A percentile compares a stretch with the other conserved stretches of the same genome.
phyloP scores from a whole-genome alignment of 352 stramenopile genomes.

The Phytophthora uliginosa region DNA sequence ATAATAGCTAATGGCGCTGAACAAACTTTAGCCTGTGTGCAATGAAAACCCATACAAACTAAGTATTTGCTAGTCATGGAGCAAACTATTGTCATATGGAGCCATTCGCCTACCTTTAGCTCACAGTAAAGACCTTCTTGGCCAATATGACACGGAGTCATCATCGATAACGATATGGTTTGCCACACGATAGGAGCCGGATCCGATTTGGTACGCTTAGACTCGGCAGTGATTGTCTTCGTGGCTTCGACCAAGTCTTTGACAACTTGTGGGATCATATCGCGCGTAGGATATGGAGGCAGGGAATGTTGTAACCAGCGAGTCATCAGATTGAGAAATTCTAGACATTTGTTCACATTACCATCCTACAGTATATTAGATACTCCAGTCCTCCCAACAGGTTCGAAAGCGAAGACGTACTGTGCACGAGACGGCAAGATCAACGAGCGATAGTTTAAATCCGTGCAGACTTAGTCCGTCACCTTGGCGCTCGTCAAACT shows the following conservation, averaged over 20 bases:
- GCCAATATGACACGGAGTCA: conserved; percentile 47
- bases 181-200: conserved; percentile 34
- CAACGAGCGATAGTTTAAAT: conserved; percentile 59
- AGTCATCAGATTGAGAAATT: conserved; percentile 58
- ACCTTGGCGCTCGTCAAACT: conserved; percentile 54
- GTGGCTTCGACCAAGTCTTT: conserved; percentile 10
- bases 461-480: conserved; percentile 56
- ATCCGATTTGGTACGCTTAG: neutral
- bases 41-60: neutral
- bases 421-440: conserved; percentile 59
- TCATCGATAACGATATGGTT: conserved; percentile 40
- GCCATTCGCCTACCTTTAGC: conserved; percentile 38
- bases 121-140: conserved; percentile 51
- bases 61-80: neutral
- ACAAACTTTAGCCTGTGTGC: conserved; percentile 42
- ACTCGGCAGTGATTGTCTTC: conserved; percentile 5
- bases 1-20: conserved; percentile 54
- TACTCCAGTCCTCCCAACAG: neutral
- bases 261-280: neutral
- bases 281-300: conserved; percentile 14
- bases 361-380: conserved; percentile 39
- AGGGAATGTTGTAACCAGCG: conserved; percentile 50
- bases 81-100: neutral
- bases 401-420: conserved; percentile 20
- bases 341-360: conserved; percentile 47